Evolutionary conservation across 306 rosid species (phyloP), one percentile per base, ranked within the genome.

Genomic region (Coriaria nepalensis): DNA sequence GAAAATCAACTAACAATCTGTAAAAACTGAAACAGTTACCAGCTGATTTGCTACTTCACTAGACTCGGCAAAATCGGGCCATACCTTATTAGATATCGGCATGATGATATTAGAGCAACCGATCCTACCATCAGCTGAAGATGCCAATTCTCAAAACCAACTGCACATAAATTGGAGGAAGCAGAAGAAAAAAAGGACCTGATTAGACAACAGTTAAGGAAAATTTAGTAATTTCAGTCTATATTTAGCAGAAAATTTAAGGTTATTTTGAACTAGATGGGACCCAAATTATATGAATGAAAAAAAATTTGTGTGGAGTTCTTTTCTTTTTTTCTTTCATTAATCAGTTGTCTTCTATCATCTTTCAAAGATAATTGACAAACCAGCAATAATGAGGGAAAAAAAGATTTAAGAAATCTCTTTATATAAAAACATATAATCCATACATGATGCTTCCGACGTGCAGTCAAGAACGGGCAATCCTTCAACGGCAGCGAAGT

Each of bases 41-140:
- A 79, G 97, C 64, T 50, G 69, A 73, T 81, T 84, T 41, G 97
- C 95, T 45, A 82, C 87, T 43, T 90, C 77, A 34, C 97, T 84
- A 50, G 97, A 90, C 75, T 81, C 84, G 0, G 97, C 76, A 60
- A 90, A 90, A 54, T 85, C 79, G 51, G 85, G 70, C 97, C 97
- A 90, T 29, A 69, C 65, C 59, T 74, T 81, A 69, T 66, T 35
- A 90, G 55, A 71, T 61, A 81, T 39, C 92, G 94, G 60, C 79
- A 57, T 2, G 78, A 73, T 39, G 97, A 85, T 74, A 85, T 64
- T 52, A 79, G 49, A 14, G 81, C 55, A 13, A 90, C 92, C 41
- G 77, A 55, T 73, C 87, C 94, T 7, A 63, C 63, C 46, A 90
- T 77, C 82, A 90, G 73, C 97, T 81, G 77, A 71, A 90, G 82